Conservation (phyloP, 1,139 yeast species). For the Candida gigantensis region DNA sequence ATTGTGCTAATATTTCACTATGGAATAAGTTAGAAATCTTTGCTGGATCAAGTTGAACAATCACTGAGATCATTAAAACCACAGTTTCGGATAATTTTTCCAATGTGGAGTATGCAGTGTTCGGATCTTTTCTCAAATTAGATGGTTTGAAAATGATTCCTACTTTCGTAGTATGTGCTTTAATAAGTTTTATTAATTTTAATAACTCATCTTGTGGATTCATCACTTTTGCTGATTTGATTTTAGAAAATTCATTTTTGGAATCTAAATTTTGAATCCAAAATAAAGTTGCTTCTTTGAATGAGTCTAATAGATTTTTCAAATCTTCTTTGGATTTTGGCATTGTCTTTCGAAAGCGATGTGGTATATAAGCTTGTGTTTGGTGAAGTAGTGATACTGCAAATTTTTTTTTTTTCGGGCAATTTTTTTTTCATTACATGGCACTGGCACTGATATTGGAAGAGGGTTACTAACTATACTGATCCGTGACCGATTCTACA, state of each 20-base stretch:
- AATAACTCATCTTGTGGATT: constrained; percentile 56
- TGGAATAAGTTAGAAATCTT: constrained; percentile 43
- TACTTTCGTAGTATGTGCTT: constrained; percentile 76
- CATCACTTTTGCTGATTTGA: constrained; percentile 27
- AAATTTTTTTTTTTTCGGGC: constrained; percentile 2
- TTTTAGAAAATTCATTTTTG: constrained; percentile 12
- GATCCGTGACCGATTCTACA: too few relatives aligned
- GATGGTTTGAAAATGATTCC: constrained; percentile 76
- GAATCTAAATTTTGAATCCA: constrained; percentile 29
- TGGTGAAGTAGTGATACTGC: background rate
- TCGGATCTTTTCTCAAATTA: constrained; percentile 30
- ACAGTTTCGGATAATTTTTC: constrained; percentile 49
- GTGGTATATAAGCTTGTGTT: too few relatives aligned
- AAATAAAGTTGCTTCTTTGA: constrained; percentile 34
- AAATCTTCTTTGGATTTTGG: constrained; percentile 23
- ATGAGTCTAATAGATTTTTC: constrained; percentile 29
- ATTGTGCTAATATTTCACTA: constrained; percentile 33
- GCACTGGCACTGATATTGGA: too few relatives aligned
- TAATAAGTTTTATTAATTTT: constrained; percentile 60
- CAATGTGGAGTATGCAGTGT: constrained; percentile 56
- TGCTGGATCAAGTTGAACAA: constrained; percentile 39
- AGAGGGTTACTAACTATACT: too few relatives aligned
- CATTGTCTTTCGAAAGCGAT: background rate
- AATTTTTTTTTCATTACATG: too few relatives aligned
- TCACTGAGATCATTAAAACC: constrained; percentile 47